Percentiles rank a stretch among this genome's conserved stretches.
phyloP scores from a whole-genome alignment of 768 basidiomycete species.

The Pleurotus eryngii region DNA sequence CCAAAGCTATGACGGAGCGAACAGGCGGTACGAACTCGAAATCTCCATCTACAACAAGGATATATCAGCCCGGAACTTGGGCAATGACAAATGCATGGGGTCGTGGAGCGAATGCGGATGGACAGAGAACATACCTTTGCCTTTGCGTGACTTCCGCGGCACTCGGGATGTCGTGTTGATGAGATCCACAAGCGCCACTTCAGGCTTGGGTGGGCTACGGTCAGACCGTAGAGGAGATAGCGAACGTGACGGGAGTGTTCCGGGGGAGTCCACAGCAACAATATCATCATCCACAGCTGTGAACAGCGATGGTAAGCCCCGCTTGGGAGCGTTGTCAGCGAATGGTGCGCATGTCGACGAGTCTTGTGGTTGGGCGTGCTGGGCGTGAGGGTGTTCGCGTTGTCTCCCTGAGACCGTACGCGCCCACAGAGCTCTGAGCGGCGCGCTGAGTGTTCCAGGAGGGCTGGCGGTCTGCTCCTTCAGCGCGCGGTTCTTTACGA shows the following conservation, averaged over 20 bases:
- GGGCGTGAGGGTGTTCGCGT: background rate
- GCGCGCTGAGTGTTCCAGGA: slow-evolving; percentile 5
- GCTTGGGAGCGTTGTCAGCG: slow-evolving; percentile 1
- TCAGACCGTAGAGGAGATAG: slow-evolving; percentile 4
- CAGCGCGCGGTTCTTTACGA: slow-evolving; percentile 31
- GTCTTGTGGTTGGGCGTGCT: background rate
- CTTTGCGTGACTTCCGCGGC: slow-evolving; percentile 37
- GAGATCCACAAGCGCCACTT: slow-evolving; percentile 32
- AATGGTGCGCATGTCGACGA: slow-evolving; percentile 1
- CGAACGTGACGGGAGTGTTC: slow-evolving; percentile 2
- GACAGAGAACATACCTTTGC: slow-evolving; percentile 32
- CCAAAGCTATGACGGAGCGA: slow-evolving; percentile 55
- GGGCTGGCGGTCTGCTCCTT: slow-evolving; percentile 20
- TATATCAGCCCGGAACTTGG: background rate
- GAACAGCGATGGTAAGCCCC: slow-evolving; percentile 9
- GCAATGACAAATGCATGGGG: background rate
- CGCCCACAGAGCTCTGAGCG: slow-evolving; percentile 13
- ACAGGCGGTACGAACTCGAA: slow-evolving; percentile 56
- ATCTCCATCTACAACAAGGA: slow-evolving; percentile 36
- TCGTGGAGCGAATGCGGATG: slow-evolving; percentile 1
- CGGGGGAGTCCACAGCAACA: background rate
- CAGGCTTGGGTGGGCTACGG: slow-evolving; percentile 12
- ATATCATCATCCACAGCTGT: slow-evolving; percentile 7
- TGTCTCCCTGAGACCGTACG: slow-evolving; percentile 6
- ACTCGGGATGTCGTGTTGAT: slow-evolving; percentile 13